Base-by-base conservation (phyloP, 768 basidiomycete species). In the Mrakia gelida region DNA sequence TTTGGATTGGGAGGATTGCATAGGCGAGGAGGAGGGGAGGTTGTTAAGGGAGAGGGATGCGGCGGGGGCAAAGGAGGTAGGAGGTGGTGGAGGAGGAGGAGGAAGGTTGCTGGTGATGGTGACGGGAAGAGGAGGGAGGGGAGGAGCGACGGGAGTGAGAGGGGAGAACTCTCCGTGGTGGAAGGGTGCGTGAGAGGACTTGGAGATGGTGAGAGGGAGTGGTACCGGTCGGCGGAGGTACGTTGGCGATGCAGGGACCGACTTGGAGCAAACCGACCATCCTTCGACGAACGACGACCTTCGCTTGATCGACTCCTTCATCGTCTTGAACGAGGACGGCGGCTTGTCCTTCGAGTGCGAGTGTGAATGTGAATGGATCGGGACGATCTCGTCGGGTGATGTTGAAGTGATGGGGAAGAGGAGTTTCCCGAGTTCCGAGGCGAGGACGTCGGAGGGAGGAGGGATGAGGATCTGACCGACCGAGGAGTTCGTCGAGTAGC, bases 241-340 rank as follows among this genome's bases (percentile, higher is more conserved):
- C 11, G 38, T 43, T 6, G 62, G 32, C 7, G 52, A 38, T 18
- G 61, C 52, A 4, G 61, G 65, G 13, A 32, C 62, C 26, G 74
- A 75, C 16, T 68, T 63, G 16, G 38, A 59, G 23, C 74, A n/a
- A 30, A 49, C 45, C n/a, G 61, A 63, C 74, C 74, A 75, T 38
- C 62, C 62, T 30, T 75, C 74, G 32, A 75, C 61, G 52, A 75
- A 65, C 61, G 74, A 75, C 28, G 74, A 75, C 30, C 54, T 63
- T 43, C 74, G 61, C 41, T 45, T 34, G 74, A 75, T 43, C 41
- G 74, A 65, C 9, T 63, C 41, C 38, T 68, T 75, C 62, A 75
- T 75, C 23, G 21, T 63, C 32, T n/a, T 56, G 74, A 75, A 75
- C 30, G 74, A 75, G 4, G 74, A 75, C 26, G 41, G 38, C 18